These are phyloP conservation scores for Nitzschia sp. DNA, from an alignment of 108 stramenopile species.

Conservation along the genomic window DNA sequence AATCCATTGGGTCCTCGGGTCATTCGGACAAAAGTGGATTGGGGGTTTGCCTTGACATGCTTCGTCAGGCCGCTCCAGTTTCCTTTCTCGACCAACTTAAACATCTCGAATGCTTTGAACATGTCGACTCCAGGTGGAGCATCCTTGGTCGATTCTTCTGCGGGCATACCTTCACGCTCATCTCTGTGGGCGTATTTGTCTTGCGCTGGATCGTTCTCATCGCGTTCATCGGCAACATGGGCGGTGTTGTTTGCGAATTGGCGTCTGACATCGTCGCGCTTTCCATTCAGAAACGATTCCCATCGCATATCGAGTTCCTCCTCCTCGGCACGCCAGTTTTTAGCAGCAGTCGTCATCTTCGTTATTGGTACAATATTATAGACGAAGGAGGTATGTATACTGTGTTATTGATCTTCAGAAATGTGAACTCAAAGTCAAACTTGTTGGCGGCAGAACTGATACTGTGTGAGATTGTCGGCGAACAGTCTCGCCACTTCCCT, in stretches of 20 bases:
- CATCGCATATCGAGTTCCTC: constrained; percentile 29
- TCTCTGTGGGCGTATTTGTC: neutral
- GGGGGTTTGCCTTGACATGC: constrained; percentile 18
- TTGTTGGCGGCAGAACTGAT: too few species aligned
- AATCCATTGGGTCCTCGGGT: constrained; percentile 15
- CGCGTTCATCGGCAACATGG: constrained; percentile 5
- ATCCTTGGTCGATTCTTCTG: constrained; percentile 4
- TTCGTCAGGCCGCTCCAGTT: constrained; percentile 26
- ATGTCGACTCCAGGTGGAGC: constrained; percentile 7
- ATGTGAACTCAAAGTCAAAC: too few species aligned
- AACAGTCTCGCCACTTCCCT: too few species aligned
- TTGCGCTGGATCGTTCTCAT: constrained; percentile 18
- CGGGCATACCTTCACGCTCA: constrained; percentile 7
- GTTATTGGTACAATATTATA: too few species aligned
- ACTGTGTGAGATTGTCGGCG: too few species aligned
- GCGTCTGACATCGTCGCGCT: constrained; percentile 19
- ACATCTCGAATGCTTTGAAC: constrained; percentile 27
- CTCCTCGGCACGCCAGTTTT: constrained; percentile 9
- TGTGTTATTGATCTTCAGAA: too few species aligned
- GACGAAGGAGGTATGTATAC: too few species aligned
- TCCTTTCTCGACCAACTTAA: constrained; percentile 26
- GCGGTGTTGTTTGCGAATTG: neutral
- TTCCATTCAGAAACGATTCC: constrained; percentile 33
- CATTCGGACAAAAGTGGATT: constrained; percentile 17
- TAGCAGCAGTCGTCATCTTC: neutral